These are phyloP conservation scores for Talaromyces adpressus DNA, from an alignment of 495 filamentous ascomycete genomes.

Conservation along the genomic window DNA sequence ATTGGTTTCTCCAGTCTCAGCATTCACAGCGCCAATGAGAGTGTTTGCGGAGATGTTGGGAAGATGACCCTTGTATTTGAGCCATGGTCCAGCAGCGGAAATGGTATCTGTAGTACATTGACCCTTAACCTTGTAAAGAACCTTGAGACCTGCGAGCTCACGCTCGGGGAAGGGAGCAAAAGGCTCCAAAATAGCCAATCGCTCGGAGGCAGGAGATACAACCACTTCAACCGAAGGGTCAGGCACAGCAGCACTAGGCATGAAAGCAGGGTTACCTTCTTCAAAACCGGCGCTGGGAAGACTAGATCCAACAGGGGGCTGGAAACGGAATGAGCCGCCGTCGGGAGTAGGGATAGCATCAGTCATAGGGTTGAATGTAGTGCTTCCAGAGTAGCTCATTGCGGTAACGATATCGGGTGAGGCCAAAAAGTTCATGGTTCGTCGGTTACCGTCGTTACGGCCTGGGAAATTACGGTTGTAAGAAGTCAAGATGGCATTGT, in stretches of 20 bases:
- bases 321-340: constrained; percentile 78
- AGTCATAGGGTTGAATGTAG: constrained; percentile 93
- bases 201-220: constrained; percentile 77
- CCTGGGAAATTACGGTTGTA: constrained; percentile 99
- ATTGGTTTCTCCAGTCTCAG: constrained; percentile 86
- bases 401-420: constrained; percentile 95
- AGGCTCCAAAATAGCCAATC: constrained; percentile 84
- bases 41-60: constrained; percentile 97
- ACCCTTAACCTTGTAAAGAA: constrained; percentile 91
- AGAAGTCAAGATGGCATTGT: constrained; percentile 93
- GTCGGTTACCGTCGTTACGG: constrained; percentile 91
- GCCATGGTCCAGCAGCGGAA: constrained; percentile 92
- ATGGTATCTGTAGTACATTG: constrained; percentile 99
- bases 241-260: constrained; percentile 62
- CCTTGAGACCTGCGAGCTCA: constrained; percentile 66
- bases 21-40: constrained; percentile 88
- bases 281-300: constrained; percentile 77
- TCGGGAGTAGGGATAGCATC: constrained; percentile 77
- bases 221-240: constrained; percentile 57
- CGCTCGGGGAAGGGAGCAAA: constrained; percentile 75
- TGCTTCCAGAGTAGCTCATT: constrained; percentile 85
- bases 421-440: constrained; percentile 97
- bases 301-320: constrained; percentile 68
- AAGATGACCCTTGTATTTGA: constrained; percentile 98
- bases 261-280: constrained; percentile 65